Base-by-base conservation (phyloP, 371 early-diverging fungal genomes). In the Mucor circinelloides region DNA sequence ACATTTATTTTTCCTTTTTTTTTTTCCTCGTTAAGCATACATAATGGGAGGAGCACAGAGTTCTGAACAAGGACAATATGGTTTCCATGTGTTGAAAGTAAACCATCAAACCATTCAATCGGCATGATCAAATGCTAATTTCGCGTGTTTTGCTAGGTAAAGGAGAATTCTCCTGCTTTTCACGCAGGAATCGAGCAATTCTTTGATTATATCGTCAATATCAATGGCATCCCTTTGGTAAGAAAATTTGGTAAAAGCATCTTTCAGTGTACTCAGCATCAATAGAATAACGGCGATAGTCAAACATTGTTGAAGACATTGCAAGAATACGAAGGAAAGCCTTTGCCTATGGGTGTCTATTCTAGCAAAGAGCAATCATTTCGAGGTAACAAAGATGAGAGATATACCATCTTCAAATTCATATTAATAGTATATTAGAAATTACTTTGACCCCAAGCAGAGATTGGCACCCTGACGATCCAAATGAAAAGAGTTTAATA, bases 121-220 rank as follows among this genome's bases (percentile, higher is more conserved):
- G 30, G 28, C 5, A 23, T 46, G 28, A 21, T n/a, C 30, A 15
- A 19, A 67, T 36, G 27, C n/a, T 15, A 13, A 52, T n/a, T 21
- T 62, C 63, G 52, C 52, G 63, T 52, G 21, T 34, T 32, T 36
- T 52, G 1, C 5, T 58, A 62, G 67, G 52, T 68, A 15, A 65
- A 67, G 40, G 67, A 57, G 23, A 64, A 55, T 72, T 90, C 90
- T 17, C 93, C 93, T 30, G 91, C 92, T 9, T 79, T 82, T 52
- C 75, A 71, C 21, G 89, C 90, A 65, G 93, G 93, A 34, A 85
- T 93, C 48, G 84, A 89, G 17, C 89, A 90, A 12, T 93, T 89
- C 72, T 93, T 93, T 73, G 92, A 92, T 72, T 92, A 90, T 63
- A 89, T 93, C 67, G 81, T 89, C 17, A 79, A 82, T 23, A 82